Base-by-base conservation (phyloP, 495 filamentous ascomycete genomes). In the Podospora pseudocomata region DNA sequence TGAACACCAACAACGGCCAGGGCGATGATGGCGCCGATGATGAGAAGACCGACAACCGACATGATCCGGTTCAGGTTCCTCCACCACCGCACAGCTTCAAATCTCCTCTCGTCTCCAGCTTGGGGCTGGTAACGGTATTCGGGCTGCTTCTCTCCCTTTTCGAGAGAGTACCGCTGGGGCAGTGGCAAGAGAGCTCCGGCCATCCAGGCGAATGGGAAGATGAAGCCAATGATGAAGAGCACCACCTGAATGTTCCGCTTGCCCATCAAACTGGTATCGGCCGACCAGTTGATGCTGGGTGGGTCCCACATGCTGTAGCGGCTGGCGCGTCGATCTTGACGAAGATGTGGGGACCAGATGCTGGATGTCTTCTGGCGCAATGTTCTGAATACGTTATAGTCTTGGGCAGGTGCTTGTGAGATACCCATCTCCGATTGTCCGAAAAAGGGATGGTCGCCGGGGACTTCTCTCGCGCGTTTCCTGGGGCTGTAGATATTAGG, bases 71-170 rank as follows among this genome's bases (percentile, higher is more conserved):
- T 99, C 59, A 97, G 82, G 67, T 87, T 91, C 67, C 95, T 86
- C 95, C 95, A 98, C 93, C 94, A 97, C 53, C 86, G 84, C 15
- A 92, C 92, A 75, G 92, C 97, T 72, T 91, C 85, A 75, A 91
- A 92, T 62, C 86, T 84, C 54, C 82, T 82, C 61, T 88, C 86
- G 70, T 92, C 88, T 26, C 87, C 55, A 49, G 67, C 28, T 23
- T 72, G 30, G 73, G 72, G 58, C 72, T 74, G 60, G 82, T 73
- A 68, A 75, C 81, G 71, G 79, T 78, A 70, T 54, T 82, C 82
- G 65, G 83, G 80, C 9, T 70, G 60, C 69, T 63, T 68, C 27
- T 70, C 55, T 27, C 72, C 69, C 54, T 71, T 76, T 70, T 84
- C 81, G n/a, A 74, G 63, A 77, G 82, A 81, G 70, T 77, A 83